A percentile compares a stretch with the other conserved stretches of the same genome.
Evolutionary conservation across 2,329 filamentous ascomycete species (phyloP).

Genomic region (Colletotrichum sp.): DNA sequence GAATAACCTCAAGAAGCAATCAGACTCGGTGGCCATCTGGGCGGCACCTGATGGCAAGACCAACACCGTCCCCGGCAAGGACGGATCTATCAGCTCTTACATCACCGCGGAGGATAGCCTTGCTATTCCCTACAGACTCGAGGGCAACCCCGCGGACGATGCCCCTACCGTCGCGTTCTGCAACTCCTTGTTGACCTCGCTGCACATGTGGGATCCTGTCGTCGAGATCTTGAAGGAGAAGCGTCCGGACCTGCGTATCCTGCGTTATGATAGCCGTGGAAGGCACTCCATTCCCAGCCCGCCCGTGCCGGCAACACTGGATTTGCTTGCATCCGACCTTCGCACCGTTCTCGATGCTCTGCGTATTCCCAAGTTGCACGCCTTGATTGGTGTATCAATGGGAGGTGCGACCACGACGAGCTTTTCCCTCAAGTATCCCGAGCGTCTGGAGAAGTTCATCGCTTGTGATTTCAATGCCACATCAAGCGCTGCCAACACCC

Average conservation of each 20-base stretch:
- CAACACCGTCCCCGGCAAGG: conserved; percentile 51
- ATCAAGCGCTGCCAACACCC: conserved; percentile 74
- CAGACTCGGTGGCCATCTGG: conserved; percentile 52
- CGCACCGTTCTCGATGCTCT: conserved; percentile 69
- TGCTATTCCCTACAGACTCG: conserved; percentile 73
- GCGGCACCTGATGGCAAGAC: conserved; percentile 60
- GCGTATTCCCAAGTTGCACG: conserved; percentile 68
- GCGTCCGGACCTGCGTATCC: conserved; percentile 70
- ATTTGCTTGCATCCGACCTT: conserved; percentile 72
- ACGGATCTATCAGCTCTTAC: conserved; percentile 68
- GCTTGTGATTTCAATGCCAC: conserved; percentile 81
- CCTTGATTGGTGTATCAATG: conserved; percentile 78
- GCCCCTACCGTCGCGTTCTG: conserved; percentile 77
- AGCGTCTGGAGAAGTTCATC: conserved; percentile 65
- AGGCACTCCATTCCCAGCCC: conserved; percentile 56
- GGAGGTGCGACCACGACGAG: conserved; percentile 81
- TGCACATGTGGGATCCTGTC: conserved; percentile 82
- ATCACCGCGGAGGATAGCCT: conserved; percentile 73
- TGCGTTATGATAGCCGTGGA: conserved; percentile 81
- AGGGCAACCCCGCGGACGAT: conserved; percentile 69
- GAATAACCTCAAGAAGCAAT: conserved; percentile 54
- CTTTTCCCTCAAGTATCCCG: conserved; percentile 70
- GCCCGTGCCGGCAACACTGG: conserved; percentile 60
- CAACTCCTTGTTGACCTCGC: conserved; percentile 81
- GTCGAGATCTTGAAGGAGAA: conserved; percentile 63